A percentile compares a stretch with the other conserved stretches of the same genome.
Evolutionary conservation across 2,329 filamentous ascomycete species (phyloP).

Genomic region (Fusarium cyanostomum): DNA sequence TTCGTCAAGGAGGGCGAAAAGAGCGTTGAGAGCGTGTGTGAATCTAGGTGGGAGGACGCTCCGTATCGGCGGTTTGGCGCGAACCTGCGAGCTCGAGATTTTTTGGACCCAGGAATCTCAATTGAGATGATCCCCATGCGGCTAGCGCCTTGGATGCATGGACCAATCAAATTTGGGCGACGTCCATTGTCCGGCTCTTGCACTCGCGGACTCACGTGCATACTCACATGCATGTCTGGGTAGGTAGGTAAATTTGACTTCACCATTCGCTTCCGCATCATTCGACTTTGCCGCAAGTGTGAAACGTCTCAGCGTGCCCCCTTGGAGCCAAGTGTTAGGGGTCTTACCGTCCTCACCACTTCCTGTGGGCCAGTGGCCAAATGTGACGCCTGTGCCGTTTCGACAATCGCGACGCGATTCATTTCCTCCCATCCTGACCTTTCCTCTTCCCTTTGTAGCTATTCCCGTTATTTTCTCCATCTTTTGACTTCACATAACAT

Average conservation of each 20-base stretch:
- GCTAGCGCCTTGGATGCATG: slow-evolving; percentile 18
- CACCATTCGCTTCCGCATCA: slow-evolving; percentile 28
- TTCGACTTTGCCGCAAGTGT: slow-evolving; percentile 52
- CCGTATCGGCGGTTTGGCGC: slow-evolving; percentile 24
- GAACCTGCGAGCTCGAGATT: slow-evolving; percentile 44
- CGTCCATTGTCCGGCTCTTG: not conserved
- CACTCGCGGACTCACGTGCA: slow-evolving; percentile 16
- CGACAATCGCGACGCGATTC: slow-evolving; percentile 44
- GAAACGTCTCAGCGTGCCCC: slow-evolving; percentile 53
- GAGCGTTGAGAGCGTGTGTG: not conserved
- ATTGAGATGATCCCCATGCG: slow-evolving; percentile 36
- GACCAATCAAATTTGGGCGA: not conserved
- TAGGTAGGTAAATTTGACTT: slow-evolving; percentile 24
- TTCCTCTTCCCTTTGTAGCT: slow-evolving; percentile 22
- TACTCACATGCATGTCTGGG: not conserved
- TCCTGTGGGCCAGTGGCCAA: slow-evolving; percentile 30
- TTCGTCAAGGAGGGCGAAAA: not conserved
- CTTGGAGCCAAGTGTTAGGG: slow-evolving; percentile 26
- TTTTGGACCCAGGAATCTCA: slow-evolving; percentile 44
- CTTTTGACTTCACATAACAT: slow-evolving; percentile 10
- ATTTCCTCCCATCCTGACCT: slow-evolving; percentile 22
- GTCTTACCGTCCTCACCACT: slow-evolving; percentile 34
- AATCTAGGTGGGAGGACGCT: slow-evolving; percentile 3
- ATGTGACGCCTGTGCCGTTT: slow-evolving; percentile 18
- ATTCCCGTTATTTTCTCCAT: slow-evolving; percentile 5